Evolutionary conservation across 2,329 filamentous ascomycete genomes (phyloP), one percentile per base, ranked within the genome.

Genomic region (Cercospora beticola): DNA sequence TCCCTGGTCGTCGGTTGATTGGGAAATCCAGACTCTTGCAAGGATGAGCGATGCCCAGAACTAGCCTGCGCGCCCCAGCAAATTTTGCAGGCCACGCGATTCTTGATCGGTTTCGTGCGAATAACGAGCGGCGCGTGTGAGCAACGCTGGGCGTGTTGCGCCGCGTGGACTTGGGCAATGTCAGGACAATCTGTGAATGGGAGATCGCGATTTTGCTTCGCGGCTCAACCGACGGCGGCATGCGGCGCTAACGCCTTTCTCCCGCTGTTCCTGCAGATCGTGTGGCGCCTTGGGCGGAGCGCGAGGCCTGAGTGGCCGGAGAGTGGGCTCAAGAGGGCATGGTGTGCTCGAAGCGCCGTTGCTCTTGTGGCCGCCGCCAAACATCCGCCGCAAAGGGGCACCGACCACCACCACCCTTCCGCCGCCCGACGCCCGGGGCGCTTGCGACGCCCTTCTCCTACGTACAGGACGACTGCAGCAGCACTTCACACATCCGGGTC

Each of bases 231-330:
- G 40, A 46, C 52, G 16, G 36, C 43, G 36, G 54, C 54, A 33
- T 18, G 18, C 30, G 33, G 66, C 62, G 66, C 62, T 68, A 68
- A 65, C 46, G 43, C 28, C 40, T 31, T 60, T 61, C 46, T 58
- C n/a, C 36, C 59, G 62, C 58, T 68, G 67, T 68, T 68, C 67
- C 67, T 68, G 67, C 67, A 68, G 67, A 63, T 65, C 65, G 52
- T 31, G 56, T 59, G 56, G 56, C 46, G n/a, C 21, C 21, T 61
- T 40, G 66, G 40, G 18, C 8, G 36, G 21, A 66, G 18, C 18
- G 36, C 36, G 57, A 63, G 28, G n/a, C 36, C 33, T 68, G 64
- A 66, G 40, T 66, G 67, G 67, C 64, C 54, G 64, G 60, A 52
- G 40, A 5, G 31, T 2, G 23, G 23, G 21, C 52, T 43, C 46